phyloP scores from a whole-genome alignment of 305 asterid genomes.

The Andrographis paniculata region DNA sequence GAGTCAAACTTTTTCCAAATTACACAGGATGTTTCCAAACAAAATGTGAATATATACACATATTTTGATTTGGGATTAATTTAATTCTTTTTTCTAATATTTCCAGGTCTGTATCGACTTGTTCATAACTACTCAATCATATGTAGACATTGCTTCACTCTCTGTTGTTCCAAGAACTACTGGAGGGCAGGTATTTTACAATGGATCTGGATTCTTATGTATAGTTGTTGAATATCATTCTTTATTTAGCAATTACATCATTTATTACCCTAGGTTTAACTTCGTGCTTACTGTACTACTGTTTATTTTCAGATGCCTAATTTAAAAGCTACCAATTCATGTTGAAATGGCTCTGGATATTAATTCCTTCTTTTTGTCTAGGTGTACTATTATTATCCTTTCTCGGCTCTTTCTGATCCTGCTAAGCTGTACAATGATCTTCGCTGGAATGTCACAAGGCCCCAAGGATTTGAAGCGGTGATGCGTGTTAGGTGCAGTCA shows the following conservation, averaged over 20 bases:
- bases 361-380: slow-evolving; percentile 17
- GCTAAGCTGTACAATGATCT: slow-evolving; percentile 97
- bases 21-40: not conserved
- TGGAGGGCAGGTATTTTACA: slow-evolving; percentile 51
- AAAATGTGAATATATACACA: not conserved
- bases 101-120: slow-evolving; percentile 69
- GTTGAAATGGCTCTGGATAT: not conserved
- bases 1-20: slow-evolving; percentile 5
- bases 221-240: slow-evolving; percentile 2
- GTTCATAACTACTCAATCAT: slow-evolving; percentile 59
- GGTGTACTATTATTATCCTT: slow-evolving; percentile 92
- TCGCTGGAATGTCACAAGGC: slow-evolving; percentile 97
- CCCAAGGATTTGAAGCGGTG: slow-evolving; percentile 98
- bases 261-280: not conserved
- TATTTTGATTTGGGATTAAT: not conserved
- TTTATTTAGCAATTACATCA: slow-evolving; percentile 1
- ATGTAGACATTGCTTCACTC: slow-evolving; percentile 60
- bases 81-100: slow-evolving; percentile 7
- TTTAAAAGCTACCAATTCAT: too few species aligned
- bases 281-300: not conserved
- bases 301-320: not conserved
- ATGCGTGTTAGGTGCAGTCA: slow-evolving; percentile 99
- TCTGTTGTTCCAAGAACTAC: slow-evolving; percentile 61
- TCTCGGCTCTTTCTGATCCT: slow-evolving; percentile 91
- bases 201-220: slow-evolving; percentile 12